Percentiles rank a stretch among this genome's conserved stretches.
Evolutionary conservation across 2,329 filamentous ascomycete genomes (phyloP).

Genomic region (Trichophyton benhamiae): DNA sequence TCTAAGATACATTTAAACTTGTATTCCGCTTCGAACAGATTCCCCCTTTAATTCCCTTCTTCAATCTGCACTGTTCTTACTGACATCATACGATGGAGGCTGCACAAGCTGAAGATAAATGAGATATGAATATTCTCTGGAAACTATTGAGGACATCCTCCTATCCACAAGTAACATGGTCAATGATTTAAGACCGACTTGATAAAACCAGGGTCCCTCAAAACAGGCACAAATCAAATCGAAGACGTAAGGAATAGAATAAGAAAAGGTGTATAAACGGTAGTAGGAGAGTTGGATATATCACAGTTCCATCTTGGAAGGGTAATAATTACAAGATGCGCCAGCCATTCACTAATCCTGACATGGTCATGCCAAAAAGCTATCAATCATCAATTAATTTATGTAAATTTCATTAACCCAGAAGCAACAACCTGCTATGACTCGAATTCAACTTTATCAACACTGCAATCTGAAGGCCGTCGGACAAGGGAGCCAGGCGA

Average conservation of each 20-base stretch:
- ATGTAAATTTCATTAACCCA: background rate
- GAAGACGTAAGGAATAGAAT: background rate
- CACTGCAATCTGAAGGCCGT: slow-evolving; percentile 18
- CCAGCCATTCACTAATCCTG: background rate
- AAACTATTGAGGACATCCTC: too few relatives aligned
- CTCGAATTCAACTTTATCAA: slow-evolving; percentile 30
- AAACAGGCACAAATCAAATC: too few relatives aligned
- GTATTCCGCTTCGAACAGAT: background rate
- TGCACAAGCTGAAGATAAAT: too few relatives aligned
- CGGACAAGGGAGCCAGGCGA: slow-evolving; percentile 10
- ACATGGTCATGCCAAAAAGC: background rate
- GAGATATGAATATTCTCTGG: too few relatives aligned
- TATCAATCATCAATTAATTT: background rate
- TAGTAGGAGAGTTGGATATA: background rate
- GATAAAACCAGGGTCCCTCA: too few relatives aligned
- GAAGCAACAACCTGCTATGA: slow-evolving; percentile 8
- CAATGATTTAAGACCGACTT: too few relatives aligned
- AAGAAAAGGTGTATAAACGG: background rate
- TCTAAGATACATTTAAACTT: background rate
- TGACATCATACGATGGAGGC: background rate
- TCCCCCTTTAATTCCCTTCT: background rate
- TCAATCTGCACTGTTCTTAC: background rate
- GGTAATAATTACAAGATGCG: background rate
- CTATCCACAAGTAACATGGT: too few relatives aligned
- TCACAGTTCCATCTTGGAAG: background rate